Conservation (phyloP, 352 stramenopile species). For the Phytopythium delawarense region DNA sequence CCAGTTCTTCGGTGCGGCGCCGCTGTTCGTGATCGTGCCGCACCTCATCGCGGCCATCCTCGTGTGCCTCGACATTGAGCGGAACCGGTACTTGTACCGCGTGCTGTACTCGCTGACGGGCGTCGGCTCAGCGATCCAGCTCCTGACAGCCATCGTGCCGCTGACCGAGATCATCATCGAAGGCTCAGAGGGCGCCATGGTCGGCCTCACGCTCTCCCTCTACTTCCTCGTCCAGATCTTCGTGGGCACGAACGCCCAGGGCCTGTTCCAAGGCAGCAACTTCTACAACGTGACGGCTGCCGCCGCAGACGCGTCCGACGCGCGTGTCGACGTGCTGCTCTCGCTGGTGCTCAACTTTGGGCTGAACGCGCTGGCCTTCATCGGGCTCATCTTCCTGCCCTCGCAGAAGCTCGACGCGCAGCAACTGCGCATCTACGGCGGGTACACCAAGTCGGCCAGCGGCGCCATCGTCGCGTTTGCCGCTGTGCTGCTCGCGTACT, state of each 20-base stretch:
- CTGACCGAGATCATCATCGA: slow-evolving; percentile 59
- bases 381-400: slow-evolving; percentile 36
- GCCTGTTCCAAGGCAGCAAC: slow-evolving; percentile 32
- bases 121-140: slow-evolving; percentile 14
- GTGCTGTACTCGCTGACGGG: slow-evolving; percentile 18
- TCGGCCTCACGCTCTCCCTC: slow-evolving; percentile 48
- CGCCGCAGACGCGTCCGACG: slow-evolving; percentile 19
- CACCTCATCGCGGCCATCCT: slow-evolving; percentile 18
- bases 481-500: slow-evolving; percentile 43
- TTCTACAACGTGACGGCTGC: slow-evolving; percentile 25
- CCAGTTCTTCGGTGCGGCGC: slow-evolving; percentile 22
- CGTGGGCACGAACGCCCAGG: slow-evolving; percentile 33
- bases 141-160: slow-evolving; percentile 28
- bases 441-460: slow-evolving; percentile 52
- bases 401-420: slow-evolving; percentile 58
- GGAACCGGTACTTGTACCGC: slow-evolving; percentile 26
- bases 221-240: slow-evolving; percentile 50
- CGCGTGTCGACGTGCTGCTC: slow-evolving; percentile 25
- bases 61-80: slow-evolving; percentile 24
- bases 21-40: slow-evolving; percentile 24
- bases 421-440: slow-evolving; percentile 55
- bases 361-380: slow-evolving; percentile 31
- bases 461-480: slow-evolving; percentile 30
- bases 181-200: slow-evolving; percentile 46
- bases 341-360: slow-evolving; percentile 37